These are phyloP conservation scores for Komagataella pastoris DNA, from an alignment of 805 yeast genomes.

Conservation along the genomic window DNA sequence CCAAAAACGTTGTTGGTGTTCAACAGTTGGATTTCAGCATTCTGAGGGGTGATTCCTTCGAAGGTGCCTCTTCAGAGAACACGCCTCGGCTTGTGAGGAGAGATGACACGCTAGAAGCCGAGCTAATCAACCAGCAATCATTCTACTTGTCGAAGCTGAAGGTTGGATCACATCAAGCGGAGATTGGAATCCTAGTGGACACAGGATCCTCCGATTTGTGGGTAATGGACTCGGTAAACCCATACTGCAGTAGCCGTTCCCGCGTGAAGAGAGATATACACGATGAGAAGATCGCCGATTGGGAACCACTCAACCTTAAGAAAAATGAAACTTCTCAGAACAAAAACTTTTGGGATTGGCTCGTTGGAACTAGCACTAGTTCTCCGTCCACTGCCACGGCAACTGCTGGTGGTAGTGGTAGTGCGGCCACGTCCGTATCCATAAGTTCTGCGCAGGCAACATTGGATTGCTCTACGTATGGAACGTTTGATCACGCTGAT, in stretches of 20 bases:
- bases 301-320: not conserved
- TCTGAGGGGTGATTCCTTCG: constrained; percentile 8
- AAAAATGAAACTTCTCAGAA: not conserved
- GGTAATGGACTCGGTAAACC: constrained; percentile 38
- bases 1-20: not conserved
- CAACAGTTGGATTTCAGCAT: constrained; percentile 9
- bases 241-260: constrained; percentile 21
- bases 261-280: not conserved
- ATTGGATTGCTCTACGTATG: constrained; percentile 28
- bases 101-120: constrained; percentile 16
- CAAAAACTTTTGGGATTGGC: not conserved
- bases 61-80: constrained; percentile 5
- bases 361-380: not conserved
- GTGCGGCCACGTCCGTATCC: not conserved
- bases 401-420: not conserved
- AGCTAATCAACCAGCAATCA: constrained; percentile 22
- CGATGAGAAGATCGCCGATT: not conserved
- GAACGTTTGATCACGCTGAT: constrained; percentile 29
- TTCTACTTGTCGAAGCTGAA: constrained; percentile 31
- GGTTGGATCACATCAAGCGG: constrained; percentile 47
- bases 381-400: not conserved
- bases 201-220: constrained; percentile 71
- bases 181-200: constrained; percentile 47
- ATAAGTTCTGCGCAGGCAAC: constrained; percentile 6
- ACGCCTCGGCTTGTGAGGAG: constrained; percentile 13